These are phyloP conservation scores for Orbilia quercus DNA, from an alignment of 2,329 filamentous ascomycete genomes.

Conservation along the genomic window DNA sequence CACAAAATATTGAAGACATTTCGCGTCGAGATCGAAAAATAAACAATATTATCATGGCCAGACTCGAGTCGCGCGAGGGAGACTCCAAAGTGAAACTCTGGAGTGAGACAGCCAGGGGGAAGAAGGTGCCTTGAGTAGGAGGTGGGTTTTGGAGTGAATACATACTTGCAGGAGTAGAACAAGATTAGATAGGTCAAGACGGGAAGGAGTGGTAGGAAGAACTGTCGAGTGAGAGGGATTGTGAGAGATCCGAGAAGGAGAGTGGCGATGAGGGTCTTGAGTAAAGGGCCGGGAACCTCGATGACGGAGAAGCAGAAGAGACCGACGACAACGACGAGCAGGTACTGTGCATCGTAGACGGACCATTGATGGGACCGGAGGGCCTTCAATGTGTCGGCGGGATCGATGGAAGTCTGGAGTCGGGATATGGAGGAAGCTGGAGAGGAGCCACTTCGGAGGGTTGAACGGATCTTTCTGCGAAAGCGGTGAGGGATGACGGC, in stretches of 20 bases:
- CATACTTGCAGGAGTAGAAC: constrained; percentile 93
- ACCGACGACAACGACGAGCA: constrained; percentile 76
- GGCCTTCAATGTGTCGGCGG: constrained; percentile 78
- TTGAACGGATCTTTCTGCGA: constrained; percentile 72
- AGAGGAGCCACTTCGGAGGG: constrained; percentile 74
- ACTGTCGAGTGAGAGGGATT: constrained; percentile 87
- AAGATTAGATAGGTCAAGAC: constrained; percentile 89
- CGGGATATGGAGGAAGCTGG: constrained; percentile 78
- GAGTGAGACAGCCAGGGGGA: not conserved
- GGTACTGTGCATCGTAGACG: constrained; percentile 84
- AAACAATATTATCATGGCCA: too few species aligned
- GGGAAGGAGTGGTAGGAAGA: constrained; percentile 86
- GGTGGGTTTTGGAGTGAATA: not conserved
- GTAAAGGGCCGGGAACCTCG: constrained; percentile 78
- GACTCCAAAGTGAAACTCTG: constrained; percentile 21
- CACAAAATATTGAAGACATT: too few species aligned
- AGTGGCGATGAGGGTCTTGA: constrained; percentile 78
- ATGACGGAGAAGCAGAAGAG: constrained; percentile 88
- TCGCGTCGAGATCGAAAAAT: too few species aligned
- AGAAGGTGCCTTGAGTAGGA: not conserved
- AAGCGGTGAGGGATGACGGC: constrained; percentile 58
- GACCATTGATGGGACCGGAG: constrained; percentile 83
- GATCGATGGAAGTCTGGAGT: constrained; percentile 84
- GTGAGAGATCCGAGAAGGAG: constrained; percentile 76
- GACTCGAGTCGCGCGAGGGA: too few species aligned